Percentiles rank a stretch among this genome's conserved stretches.
phyloP scores from a whole-genome alignment of 2,329 filamentous ascomycete genomes.

The Sporothrix globosa region DNA sequence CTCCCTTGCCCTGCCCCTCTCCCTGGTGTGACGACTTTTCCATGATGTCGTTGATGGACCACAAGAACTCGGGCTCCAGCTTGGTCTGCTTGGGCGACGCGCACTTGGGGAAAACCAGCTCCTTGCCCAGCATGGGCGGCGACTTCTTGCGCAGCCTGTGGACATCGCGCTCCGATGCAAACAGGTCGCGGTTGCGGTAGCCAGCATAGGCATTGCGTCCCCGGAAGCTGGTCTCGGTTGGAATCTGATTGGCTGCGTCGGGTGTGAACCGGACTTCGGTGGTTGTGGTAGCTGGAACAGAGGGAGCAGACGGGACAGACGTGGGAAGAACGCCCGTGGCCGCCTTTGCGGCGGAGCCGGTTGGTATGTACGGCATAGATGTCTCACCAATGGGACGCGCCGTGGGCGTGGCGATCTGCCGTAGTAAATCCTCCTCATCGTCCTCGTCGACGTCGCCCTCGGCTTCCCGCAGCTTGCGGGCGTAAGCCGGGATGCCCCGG shows the following conservation, averaged over 20 bases:
- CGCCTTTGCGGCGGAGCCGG: slow-evolving; percentile 36
- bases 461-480: slow-evolving; percentile 32
- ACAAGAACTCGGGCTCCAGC: slow-evolving; percentile 75
- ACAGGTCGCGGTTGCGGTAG: slow-evolving; percentile 53
- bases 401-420: slow-evolving; percentile 25
- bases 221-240: slow-evolving; percentile 50
- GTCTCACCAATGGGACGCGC: slow-evolving; percentile 41
- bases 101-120: slow-evolving; percentile 80
- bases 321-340: background rate
- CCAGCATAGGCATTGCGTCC: slow-evolving; percentile 50
- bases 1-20: background rate
- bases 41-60: slow-evolving; percentile 50
- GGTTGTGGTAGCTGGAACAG: background rate
- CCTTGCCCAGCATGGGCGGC: slow-evolving; percentile 85
- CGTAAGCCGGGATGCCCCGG: slow-evolving; percentile 34
- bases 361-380: slow-evolving; percentile 43
- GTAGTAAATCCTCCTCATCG: slow-evolving; percentile 34
- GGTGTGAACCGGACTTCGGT: background rate
- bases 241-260: slow-evolving; percentile 40
- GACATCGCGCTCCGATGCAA: slow-evolving; percentile 48
- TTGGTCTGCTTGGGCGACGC: slow-evolving; percentile 81
- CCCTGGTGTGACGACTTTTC: slow-evolving; percentile 58
- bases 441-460: slow-evolving; percentile 36
- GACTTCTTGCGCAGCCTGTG: slow-evolving; percentile 57
- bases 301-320: background rate